phyloP scores from a whole-genome alignment of 2,329 filamentous ascomycete species.

The Cladorrhinum sp. region DNA sequence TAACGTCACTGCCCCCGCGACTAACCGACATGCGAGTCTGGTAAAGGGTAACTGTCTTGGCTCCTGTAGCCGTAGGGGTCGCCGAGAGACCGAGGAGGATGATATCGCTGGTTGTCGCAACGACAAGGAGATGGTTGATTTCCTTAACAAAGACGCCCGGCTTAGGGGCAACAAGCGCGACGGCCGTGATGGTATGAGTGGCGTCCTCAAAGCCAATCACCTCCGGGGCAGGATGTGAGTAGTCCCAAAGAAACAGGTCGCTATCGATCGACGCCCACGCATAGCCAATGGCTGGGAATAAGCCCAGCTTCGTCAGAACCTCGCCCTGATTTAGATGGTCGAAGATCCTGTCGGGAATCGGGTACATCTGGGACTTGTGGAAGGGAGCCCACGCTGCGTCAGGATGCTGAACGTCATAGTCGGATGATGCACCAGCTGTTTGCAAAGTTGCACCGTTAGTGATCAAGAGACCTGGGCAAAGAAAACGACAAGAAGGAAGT shows the following conservation, averaged over 20 bases:
- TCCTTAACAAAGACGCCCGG: constrained; percentile 80
- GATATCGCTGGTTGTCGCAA: constrained; percentile 83
- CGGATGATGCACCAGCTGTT: constrained; percentile 81
- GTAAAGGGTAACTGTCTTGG: constrained; percentile 74
- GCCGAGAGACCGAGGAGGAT: constrained; percentile 82
- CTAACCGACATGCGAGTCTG: constrained; percentile 82
- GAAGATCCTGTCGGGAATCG: constrained; percentile 88
- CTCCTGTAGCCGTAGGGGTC: constrained; percentile 63
- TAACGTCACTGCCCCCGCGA: constrained; percentile 72
- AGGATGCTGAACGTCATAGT: constrained; percentile 75
- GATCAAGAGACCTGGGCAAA: constrained; percentile 27
- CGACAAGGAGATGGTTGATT: constrained; percentile 84
- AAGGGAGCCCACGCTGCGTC: constrained; percentile 81
- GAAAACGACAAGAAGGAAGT: constrained; percentile 25
- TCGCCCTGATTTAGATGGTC: constrained; percentile 87
- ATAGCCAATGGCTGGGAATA: constrained; percentile 92
- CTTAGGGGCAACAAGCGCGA: constrained; percentile 82
- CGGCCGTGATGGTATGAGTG: constrained; percentile 81
- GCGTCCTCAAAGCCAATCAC: constrained; percentile 91
- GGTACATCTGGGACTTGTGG: constrained; percentile 79
- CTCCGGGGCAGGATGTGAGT: constrained; percentile 86
- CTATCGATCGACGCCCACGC: constrained; percentile 97
- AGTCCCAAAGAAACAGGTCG: constrained; percentile 95
- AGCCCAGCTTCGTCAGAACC: constrained; percentile 86
- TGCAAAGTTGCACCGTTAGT: constrained; percentile 5